Base-by-base conservation (phyloP, 306 rosid genomes). In the Corylus avellana region DNA sequence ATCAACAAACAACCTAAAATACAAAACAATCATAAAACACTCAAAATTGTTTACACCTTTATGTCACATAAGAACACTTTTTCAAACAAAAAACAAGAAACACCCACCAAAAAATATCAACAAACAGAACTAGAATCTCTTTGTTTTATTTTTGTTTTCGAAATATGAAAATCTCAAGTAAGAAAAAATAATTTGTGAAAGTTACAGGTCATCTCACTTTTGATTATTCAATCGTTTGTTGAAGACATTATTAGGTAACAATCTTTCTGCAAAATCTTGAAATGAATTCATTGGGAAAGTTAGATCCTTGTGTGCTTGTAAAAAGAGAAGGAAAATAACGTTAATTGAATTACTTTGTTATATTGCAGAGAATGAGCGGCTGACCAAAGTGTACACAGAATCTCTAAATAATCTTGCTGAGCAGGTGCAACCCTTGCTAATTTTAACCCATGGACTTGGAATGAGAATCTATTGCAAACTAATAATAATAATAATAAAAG, bases 341-440 rank as follows among this genome's bases (percentile, higher is more conserved):
- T 75, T 10, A 35, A 67, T 79, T 50, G 48, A 10, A 29, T 78
- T 48, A 56, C 50, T 50, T 32, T 75, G 61, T 72, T 50, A 53
- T 76, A 47, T 73, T 85, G 87, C 87, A 92, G 97, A 92, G 85
- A 90, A 87, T 62, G 88, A 87, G 70, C 68, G 85, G 54, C 77
- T 90, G 75, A 76, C 83, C 2, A 90, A 87, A 77, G 75, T 85
- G 63, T 84, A 89, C 82, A 72, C 85, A 3, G 92, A 85, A 17
- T 89, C 87, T 27, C 75, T 89, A 3, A 88, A 77, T 82, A 86
- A 84, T 80, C 76, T 88, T 9, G 90, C 91, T 50, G 91, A 86
- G 73, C 91, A 91, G 92, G 92, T 87, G 12, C 44, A 39, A 39
- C 44, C 44, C 44, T 39, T 39, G 6, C 44, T 12, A 14, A 25